Evolutionary conservation across 202 grass and related monocot species (phyloP).

Genomic region (Cymbopogon flexuosus): DNA sequence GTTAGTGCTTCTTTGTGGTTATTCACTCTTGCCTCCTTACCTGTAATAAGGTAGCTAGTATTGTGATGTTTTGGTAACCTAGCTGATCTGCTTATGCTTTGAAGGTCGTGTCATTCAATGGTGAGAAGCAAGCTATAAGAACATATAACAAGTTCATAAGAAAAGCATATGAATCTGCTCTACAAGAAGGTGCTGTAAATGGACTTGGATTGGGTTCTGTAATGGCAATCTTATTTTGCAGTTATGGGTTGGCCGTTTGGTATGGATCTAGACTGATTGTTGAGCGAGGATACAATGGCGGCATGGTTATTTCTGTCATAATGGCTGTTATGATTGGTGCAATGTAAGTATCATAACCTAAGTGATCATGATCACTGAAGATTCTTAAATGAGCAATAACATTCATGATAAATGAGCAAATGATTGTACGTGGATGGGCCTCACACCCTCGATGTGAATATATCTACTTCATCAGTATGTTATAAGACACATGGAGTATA

Average conservation of each 20-base stretch:
- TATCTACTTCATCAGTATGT: neutral
- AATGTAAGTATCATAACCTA: conserved; percentile 51
- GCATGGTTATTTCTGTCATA: conserved; percentile 53
- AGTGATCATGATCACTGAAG: neutral
- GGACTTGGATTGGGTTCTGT: conserved; percentile 48
- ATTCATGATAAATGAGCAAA: neutral
- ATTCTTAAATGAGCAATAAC: conserved; percentile 1
- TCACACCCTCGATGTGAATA: neutral
- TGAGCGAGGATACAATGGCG: conserved; percentile 55
- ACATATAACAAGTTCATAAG: conserved; percentile 49
- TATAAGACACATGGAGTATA: neutral
- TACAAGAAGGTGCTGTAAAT: conserved; percentile 46
- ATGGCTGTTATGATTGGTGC: conserved; percentile 52
- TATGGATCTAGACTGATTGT: conserved; percentile 66
- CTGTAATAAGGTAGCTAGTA: neutral
- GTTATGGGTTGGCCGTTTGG: conserved; percentile 63
- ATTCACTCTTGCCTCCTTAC: neutral
- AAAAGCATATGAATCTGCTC: conserved; percentile 45
- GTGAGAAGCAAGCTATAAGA: conserved; percentile 50
- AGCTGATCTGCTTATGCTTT: neutral
- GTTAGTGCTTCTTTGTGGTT: conserved; percentile 27
- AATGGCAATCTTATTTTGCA: conserved; percentile 45
- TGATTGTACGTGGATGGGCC: neutral
- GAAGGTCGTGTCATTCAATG: conserved; percentile 69
- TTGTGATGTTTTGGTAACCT: neutral